Percentiles rank a stretch among this genome's conserved stretches.
Conservation (phyloP, 2,329 filamentous ascomycete species). For the Pseudogymnoascus sp. region DNA sequence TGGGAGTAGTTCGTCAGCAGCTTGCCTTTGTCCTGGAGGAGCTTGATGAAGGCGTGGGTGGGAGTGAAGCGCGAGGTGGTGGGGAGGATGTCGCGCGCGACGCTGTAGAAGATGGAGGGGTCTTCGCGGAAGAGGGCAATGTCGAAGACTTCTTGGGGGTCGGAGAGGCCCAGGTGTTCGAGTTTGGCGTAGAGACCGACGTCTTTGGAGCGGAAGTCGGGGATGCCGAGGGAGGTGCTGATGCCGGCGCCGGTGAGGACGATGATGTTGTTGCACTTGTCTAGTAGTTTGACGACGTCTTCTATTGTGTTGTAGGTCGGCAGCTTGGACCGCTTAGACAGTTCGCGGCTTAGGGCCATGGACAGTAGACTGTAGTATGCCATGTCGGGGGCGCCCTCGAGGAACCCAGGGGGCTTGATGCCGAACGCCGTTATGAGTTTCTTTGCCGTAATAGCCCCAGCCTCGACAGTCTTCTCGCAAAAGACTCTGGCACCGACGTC, state of each 20-base stretch:
- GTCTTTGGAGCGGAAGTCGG: constrained; percentile 90
- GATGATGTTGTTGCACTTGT: constrained; percentile 73
- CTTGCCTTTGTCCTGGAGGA: constrained; percentile 81
- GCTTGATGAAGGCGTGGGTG: constrained; percentile 86
- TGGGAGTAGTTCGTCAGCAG: constrained; percentile 96
- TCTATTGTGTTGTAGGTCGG: constrained; percentile 75
- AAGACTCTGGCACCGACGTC: constrained; percentile 72
- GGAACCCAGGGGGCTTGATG: constrained; percentile 64
- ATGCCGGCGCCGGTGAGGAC: constrained; percentile 94
- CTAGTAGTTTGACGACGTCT: constrained; percentile 74
- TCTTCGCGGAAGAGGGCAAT: constrained; percentile 80
- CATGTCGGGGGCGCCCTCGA: constrained; percentile 66
- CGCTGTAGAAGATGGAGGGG: constrained; percentile 81
- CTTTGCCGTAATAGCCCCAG: constrained; percentile 64
- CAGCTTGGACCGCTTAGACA: constrained; percentile 75
- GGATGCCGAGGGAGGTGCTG: constrained; percentile 91
- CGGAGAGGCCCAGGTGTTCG: constrained; percentile 63
- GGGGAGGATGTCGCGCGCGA: constrained; percentile 86
- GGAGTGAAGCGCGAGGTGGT: constrained; percentile 74
- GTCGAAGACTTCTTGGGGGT: constrained; percentile 94
- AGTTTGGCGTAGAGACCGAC: constrained; percentile 87
- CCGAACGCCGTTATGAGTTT: constrained; percentile 83
- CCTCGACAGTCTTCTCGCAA: constrained; percentile 62
- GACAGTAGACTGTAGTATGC: constrained; percentile 69
- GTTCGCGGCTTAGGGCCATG: constrained; percentile 70